Percentiles rank a stretch among this genome's conserved stretches.
Conservation (phyloP, 441 rosid genomes). For the Bruguiera hainesii region DNA sequence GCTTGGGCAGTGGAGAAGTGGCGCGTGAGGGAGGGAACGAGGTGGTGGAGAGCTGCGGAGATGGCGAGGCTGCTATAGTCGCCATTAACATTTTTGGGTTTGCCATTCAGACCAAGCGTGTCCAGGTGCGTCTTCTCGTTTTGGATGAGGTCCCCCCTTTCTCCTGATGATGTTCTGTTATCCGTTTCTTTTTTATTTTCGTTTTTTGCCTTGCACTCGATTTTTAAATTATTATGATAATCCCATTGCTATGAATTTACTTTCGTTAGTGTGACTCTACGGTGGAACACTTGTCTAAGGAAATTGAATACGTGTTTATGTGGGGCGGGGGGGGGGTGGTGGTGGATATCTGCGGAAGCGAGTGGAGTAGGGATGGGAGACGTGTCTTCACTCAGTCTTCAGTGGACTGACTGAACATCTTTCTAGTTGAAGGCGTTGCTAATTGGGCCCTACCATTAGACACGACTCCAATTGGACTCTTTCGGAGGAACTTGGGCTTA, state of each 20-base stretch:
- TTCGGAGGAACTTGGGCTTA: too few relatives aligned
- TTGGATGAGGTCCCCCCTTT: slow-evolving; percentile 19
- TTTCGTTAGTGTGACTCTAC: too few relatives aligned
- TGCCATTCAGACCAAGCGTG: background rate
- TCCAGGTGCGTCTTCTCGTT: background rate
- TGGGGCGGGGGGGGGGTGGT: background rate
- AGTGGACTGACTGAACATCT: too few relatives aligned
- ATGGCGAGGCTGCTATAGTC: slow-evolving; percentile 27
- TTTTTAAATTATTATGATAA: too few relatives aligned
- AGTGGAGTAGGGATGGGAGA: background rate
- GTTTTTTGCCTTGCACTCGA: background rate
- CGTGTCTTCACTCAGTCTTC: background rate
- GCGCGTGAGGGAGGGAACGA: slow-evolving; percentile 29
- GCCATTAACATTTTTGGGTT: slow-evolving; percentile 32
- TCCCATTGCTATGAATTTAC: too few relatives aligned
- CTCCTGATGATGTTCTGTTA: background rate
- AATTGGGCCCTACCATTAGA: too few relatives aligned
- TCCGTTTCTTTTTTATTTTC: too few relatives aligned
- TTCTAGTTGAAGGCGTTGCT: too few relatives aligned
- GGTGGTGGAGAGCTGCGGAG: slow-evolving; percentile 34
- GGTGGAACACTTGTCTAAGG: too few relatives aligned
- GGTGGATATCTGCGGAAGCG: background rate
- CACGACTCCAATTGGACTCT: too few relatives aligned
- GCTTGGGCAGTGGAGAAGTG: slow-evolving; percentile 1
- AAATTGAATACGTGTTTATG: background rate